Percentiles rank a stretch among this genome's conserved stretches.
These are phyloP conservation scores for Aspergillus alliaceus DNA, from an alignment of 2,329 filamentous ascomycete genomes.

Conservation along the genomic window DNA sequence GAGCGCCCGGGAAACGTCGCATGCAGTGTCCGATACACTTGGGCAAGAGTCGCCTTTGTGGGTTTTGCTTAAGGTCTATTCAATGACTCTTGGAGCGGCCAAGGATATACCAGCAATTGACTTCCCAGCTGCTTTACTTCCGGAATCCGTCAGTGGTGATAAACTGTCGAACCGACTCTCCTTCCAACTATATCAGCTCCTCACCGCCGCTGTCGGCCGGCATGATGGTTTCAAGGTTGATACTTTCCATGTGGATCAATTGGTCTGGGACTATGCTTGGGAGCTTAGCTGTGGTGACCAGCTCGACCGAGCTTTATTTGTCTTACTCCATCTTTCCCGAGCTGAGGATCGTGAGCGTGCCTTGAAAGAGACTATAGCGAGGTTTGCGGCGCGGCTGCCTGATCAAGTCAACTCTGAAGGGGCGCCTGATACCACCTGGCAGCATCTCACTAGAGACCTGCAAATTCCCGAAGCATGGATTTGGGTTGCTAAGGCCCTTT, in stretches of 20 bases:
- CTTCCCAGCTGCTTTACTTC: constrained; percentile 70
- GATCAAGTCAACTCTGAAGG: constrained; percentile 55
- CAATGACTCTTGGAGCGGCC: constrained; percentile 42
- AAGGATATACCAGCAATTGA: constrained; percentile 36
- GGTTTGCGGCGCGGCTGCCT: constrained; percentile 66
- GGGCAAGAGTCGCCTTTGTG: constrained; percentile 75
- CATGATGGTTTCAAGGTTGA: constrained; percentile 54
- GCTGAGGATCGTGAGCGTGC: constrained; percentile 62
- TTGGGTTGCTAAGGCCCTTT: constrained; percentile 81
- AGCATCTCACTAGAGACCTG: constrained; percentile 62
- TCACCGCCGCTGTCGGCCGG: constrained; percentile 49
- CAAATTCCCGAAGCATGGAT: constrained; percentile 76
- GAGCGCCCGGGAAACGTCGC: constrained; percentile 57
- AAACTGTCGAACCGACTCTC: constrained; percentile 73
- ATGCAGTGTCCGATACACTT: constrained; percentile 58
- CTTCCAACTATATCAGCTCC: constrained; percentile 79
- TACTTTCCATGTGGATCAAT: constrained; percentile 63
- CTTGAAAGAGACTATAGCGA: constrained; percentile 71
- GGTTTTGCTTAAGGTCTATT: constrained; percentile 80
- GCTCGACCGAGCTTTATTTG: constrained; percentile 72
- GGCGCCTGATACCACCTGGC: constrained; percentile 50
- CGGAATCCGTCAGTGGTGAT: constrained; percentile 73
- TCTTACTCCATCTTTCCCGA: constrained; percentile 72
- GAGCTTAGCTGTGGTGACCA: constrained; percentile 56
- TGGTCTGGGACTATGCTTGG: constrained; percentile 62